These are phyloP conservation scores for Leccinum olivaceoglutinosum DNA, from an alignment of 1,284 basidiomycete genomes.

Conservation along the genomic window DNA sequence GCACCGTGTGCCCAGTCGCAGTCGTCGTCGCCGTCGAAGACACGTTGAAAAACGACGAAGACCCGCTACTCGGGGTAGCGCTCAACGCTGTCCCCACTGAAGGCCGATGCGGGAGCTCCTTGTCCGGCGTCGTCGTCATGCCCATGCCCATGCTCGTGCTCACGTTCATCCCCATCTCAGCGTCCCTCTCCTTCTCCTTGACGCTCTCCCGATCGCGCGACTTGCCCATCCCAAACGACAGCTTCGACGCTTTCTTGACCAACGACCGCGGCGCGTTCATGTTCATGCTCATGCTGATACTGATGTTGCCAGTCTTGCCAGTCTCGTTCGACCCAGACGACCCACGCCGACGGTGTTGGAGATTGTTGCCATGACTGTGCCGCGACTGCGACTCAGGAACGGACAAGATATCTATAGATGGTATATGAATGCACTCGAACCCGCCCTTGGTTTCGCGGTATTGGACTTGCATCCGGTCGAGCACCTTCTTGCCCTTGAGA, in stretches of 20 bases:
- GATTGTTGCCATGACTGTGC: slow-evolving; percentile 22
- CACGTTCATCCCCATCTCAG: background rate
- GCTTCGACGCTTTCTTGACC: slow-evolving; percentile 68
- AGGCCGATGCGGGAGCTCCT: slow-evolving; percentile 44
- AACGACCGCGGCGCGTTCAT: slow-evolving; percentile 42
- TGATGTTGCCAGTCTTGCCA: slow-evolving; percentile 27
- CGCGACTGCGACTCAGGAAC: slow-evolving; percentile 40
- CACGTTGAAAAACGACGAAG: slow-evolving; percentile 77
- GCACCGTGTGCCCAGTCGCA: slow-evolving; percentile 12
- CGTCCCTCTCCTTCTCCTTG: slow-evolving; percentile 38
- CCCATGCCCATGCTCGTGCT: background rate
- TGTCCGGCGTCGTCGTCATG: slow-evolving; percentile 31
- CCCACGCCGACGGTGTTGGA: slow-evolving; percentile 40
- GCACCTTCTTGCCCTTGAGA: slow-evolving; percentile 75
- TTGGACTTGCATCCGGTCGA: slow-evolving; percentile 92
- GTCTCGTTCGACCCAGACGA: slow-evolving; percentile 47
- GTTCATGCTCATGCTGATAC: background rate
- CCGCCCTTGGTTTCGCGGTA: slow-evolving; percentile 88
- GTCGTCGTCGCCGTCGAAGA: slow-evolving; percentile 37
- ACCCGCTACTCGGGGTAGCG: slow-evolving; percentile 64
- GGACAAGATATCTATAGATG: slow-evolving; percentile 85
- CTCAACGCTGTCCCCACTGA: slow-evolving; percentile 52
- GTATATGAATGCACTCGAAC: slow-evolving; percentile 94
- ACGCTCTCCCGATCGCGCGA: slow-evolving; percentile 35
- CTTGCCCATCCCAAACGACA: slow-evolving; percentile 54